These are phyloP conservation scores for Vitellaria paradoxa DNA, from an alignment of 179 eudicot genomes.

Conservation along the genomic window DNA sequence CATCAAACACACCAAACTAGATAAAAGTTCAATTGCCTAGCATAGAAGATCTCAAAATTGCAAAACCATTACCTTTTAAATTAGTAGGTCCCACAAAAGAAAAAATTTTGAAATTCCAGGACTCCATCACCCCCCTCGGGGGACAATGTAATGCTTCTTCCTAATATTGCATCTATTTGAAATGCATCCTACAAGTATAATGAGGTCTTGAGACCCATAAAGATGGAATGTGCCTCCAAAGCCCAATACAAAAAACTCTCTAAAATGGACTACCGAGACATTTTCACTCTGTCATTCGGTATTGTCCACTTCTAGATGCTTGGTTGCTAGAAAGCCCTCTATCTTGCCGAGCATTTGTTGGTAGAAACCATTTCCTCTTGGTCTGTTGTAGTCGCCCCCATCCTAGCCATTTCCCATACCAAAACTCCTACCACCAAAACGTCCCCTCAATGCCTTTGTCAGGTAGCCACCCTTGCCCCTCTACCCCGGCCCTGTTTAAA, in stretches of 20 bases:
- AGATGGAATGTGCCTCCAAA: too few relatives aligned
- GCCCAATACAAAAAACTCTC: neutral
- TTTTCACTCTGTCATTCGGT: slow-evolving; percentile 37
- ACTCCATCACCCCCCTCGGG: neutral
- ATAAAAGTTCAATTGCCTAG: neutral
- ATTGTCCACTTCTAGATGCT: slow-evolving; percentile 39
- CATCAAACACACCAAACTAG: neutral
- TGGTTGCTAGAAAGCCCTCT: slow-evolving; percentile 33
- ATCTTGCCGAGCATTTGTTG: slow-evolving; percentile 50
- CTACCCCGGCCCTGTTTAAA: slow-evolving; percentile 61
- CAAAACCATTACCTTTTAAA: neutral
- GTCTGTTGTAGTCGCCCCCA: slow-evolving; percentile 58
- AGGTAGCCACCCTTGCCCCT: slow-evolving; percentile 75
- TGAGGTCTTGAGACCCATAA: slow-evolving; percentile 8
- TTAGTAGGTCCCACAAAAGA: neutral
- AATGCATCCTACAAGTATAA: neutral
- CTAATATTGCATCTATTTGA: neutral
- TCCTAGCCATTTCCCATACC: slow-evolving; percentile 51
- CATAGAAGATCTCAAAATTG: slow-evolving; percentile 11
- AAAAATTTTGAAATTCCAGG: neutral
- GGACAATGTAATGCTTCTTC: slow-evolving; percentile 11
- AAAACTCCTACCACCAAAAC: slow-evolving; percentile 55
- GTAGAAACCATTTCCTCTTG: slow-evolving; percentile 72
- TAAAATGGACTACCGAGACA: neutral
- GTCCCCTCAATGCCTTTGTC: slow-evolving; percentile 59